Base-by-base conservation (phyloP, 2,329 filamentous ascomycete genomes). In the Bipolaris gigantea region DNA sequence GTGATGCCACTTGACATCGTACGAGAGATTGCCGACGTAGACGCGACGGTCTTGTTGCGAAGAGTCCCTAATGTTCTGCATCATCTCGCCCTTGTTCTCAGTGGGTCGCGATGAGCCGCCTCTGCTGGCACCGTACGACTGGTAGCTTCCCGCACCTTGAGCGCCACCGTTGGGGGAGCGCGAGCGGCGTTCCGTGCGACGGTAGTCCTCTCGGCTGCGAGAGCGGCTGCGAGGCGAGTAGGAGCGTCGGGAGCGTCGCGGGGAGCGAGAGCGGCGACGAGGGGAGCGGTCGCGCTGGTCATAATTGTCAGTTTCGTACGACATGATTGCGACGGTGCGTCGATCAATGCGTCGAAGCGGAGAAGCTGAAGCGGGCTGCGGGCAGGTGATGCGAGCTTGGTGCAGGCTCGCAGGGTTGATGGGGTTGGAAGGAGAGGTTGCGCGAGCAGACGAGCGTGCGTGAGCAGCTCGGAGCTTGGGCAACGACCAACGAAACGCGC, bases 1-100 rank as follows among this genome's bases (percentile, higher is more conserved):
- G 73, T 97, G 94, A 82, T 97, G 93, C 94, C 94, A 99, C 83
- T 99, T 99, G 76, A 99, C 94, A 83, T 99, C 94, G 82, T 99
- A 99, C 45, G 92, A 94, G 68, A 99, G 84, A 76, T 99, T 99
- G 78, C 94, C 94, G 75, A 99, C 94, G 76, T 99, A 99, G 85
- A 99, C 94, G 65, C 94, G 92, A 73, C 94, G 93, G 83, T 99
- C 94, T 80, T 99, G 94, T 76, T 97, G 94, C 59, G 94, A 97
- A 41, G 90, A 89, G 73, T 97, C 94, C 73, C 92, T 88, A 69
- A 97, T 88, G 74, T 86, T 92, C 78, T 87, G 89, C 90, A 97
- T 95, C 91, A 96, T 97, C 76, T 92, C 88, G 78, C 96, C 92
- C 78, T 94, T 92, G 70, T 89, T 89, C 76, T 97, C 93, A 78